These are phyloP conservation scores for Heimioporus sp. DNA, from an alignment of 768 basidiomycete species.

Conservation along the genomic window DNA sequence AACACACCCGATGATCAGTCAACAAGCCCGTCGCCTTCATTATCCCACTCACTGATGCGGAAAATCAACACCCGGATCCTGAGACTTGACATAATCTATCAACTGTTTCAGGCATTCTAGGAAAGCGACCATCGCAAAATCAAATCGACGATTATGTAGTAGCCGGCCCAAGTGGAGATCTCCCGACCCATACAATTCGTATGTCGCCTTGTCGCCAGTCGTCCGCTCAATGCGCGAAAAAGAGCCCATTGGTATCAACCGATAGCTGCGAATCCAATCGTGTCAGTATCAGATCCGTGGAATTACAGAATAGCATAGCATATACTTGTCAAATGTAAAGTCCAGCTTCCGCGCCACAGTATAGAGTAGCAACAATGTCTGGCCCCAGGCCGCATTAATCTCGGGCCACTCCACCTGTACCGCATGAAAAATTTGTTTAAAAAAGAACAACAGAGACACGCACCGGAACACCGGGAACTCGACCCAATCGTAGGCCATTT, in stretches of 20 bases:
- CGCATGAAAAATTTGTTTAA: constrained; percentile 2
- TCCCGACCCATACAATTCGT: constrained; percentile 94
- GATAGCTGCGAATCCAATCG: constrained; percentile 56
- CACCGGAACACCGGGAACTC: constrained; percentile 81
- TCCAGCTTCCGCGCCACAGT: constrained; percentile 91
- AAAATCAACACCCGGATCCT: constrained; percentile 72
- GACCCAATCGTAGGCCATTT: constrained; percentile 89
- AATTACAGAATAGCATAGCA: constrained; percentile 19
- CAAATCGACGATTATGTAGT: constrained; percentile 93
- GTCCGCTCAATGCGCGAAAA: constrained; percentile 90
- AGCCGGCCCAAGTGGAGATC: constrained; percentile 87
- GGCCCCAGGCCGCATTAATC: constrained; percentile 98
- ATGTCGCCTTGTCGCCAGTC: constrained; percentile 76
- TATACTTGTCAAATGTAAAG: constrained; percentile 84
- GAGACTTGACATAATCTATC: constrained; percentile 78
- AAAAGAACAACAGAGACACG: constrained; percentile 23
- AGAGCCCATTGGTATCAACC: constrained; percentile 90
- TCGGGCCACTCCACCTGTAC: constrained; percentile 93
- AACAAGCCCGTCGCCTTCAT: neutral
- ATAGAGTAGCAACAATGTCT: constrained; percentile 87
- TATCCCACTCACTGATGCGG: constrained; percentile 74
- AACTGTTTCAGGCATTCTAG: constrained; percentile 93
- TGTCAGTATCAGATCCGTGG: constrained; percentile 7
- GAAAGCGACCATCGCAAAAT: constrained; percentile 94
- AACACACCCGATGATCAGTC: neutral